phyloP scores from a whole-genome alignment of 306 rosid genomes.

The Luffa acutangula region DNA sequence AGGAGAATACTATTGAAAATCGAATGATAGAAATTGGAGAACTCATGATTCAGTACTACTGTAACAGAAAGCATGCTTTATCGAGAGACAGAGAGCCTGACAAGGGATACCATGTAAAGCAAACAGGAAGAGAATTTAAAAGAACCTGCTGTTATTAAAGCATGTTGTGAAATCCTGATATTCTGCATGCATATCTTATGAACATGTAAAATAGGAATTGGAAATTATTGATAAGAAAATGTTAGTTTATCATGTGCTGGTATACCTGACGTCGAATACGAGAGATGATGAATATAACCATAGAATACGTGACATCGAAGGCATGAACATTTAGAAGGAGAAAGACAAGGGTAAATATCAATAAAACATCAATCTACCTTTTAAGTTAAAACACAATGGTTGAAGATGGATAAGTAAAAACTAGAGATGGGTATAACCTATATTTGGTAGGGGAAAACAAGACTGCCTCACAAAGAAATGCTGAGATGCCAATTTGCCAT shows the following conservation, averaged over 20 bases:
- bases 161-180: not conserved
- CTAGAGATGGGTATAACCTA: not conserved
- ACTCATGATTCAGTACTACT: not conserved
- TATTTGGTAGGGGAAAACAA: not conserved
- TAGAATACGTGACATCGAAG: not conserved
- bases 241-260: not conserved
- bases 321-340: not conserved
- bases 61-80: not conserved
- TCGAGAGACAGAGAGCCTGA: not conserved
- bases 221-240: not conserved
- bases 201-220: not conserved
- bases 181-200: not conserved
- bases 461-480: slow-evolving; percentile 8
- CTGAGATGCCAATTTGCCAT: not conserved
- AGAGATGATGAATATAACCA: not conserved
- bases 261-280: not conserved
- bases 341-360: not conserved
- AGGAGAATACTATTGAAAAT: slow-evolving; percentile 54
- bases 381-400: not conserved
- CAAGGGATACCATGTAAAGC: not conserved
- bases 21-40: not conserved
- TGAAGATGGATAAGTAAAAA: not conserved
- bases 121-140: not conserved
- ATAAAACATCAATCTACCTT: not conserved
- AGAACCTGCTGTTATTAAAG: not conserved